Percentiles rank a stretch among this genome's conserved stretches.
phyloP scores from a whole-genome alignment of 768 basidiomycete genomes.

The Obba rivulosa region DNA sequence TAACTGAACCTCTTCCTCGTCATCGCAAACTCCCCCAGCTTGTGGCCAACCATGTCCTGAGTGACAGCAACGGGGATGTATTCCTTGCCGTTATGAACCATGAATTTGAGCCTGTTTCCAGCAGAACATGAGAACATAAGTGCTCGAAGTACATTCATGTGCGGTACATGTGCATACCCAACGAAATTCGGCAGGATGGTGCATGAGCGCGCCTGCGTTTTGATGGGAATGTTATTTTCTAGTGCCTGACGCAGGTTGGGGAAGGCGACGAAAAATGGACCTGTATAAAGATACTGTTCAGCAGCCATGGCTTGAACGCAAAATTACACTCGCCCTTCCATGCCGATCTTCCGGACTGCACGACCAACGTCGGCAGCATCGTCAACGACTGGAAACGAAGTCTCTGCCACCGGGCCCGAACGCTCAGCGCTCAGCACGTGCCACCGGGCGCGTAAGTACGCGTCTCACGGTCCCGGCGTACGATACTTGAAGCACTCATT shows the following conservation, averaged over 20 bases:
- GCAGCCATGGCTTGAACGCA: not conserved
- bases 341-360: constrained; percentile 69
- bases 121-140: not conserved
- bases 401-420: no score
- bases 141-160: not conserved
- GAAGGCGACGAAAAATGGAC: constrained; percentile 93
- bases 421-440: no score
- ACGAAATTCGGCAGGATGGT: constrained; percentile 96
- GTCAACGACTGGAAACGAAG: not conserved
- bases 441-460: no score
- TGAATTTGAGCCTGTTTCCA: constrained; percentile 69
- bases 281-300: constrained; percentile 32
- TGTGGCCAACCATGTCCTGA: constrained; percentile 99
- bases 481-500: no score
- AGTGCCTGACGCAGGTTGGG: constrained; percentile 80
- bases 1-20: constrained; percentile 85
- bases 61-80: constrained; percentile 83
- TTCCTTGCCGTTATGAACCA: constrained; percentile 93
- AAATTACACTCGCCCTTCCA: constrained; percentile 61
- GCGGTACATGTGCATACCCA: constrained; percentile 50
- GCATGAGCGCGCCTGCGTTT: constrained; percentile 82
- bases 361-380: constrained; percentile 60
- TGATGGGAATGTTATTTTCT: constrained; percentile 77
- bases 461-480: no score
- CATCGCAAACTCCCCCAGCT: constrained; percentile 90